phyloP scores from a whole-genome alignment of 768 basidiomycete genomes.

The Dioszegia crocea region DNA sequence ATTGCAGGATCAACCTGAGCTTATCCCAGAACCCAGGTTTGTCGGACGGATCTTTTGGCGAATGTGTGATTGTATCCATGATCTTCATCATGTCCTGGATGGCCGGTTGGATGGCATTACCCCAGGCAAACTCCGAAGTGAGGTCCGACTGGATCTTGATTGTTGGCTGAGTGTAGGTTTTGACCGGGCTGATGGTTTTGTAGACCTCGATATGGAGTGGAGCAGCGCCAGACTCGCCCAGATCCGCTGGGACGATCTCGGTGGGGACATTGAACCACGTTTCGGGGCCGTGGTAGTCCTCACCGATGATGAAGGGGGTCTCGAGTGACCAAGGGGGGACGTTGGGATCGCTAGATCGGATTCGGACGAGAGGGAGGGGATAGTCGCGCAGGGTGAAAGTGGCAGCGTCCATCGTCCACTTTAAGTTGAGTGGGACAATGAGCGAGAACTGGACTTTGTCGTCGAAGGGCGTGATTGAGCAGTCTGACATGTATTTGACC shows the following conservation, averaged over 20 bases:
- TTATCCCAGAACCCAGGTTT: constrained; percentile 94
- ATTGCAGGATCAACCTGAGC: constrained; percentile 69
- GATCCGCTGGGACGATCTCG: constrained; percentile 59
- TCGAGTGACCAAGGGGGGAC: constrained; percentile 60
- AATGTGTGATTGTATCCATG: constrained; percentile 71
- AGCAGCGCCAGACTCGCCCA: constrained; percentile 52
- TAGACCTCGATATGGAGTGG: constrained; percentile 65
- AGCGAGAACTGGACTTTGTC: constrained; percentile 68
- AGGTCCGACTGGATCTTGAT: constrained; percentile 64
- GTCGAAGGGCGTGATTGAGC: constrained; percentile 63
- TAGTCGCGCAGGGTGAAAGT: constrained; percentile 74
- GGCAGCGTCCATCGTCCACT: constrained; percentile 62
- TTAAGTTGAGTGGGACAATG: constrained; percentile 74
- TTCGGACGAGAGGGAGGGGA: constrained; percentile 74
- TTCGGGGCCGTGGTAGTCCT: constrained; percentile 69
- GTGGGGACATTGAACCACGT: constrained; percentile 72
- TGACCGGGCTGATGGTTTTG: constrained; percentile 92
- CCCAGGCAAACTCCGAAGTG: constrained; percentile 78
- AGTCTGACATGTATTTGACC: constrained; percentile 55
- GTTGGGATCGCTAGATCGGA: constrained; percentile 54
- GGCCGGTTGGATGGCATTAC: constrained; percentile 76
- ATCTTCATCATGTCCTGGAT: constrained; percentile 81
- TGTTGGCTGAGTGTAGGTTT: constrained; percentile 75
- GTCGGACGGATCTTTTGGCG: constrained; percentile 75
- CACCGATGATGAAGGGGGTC: constrained; percentile 71